Base-by-base conservation (phyloP, 2,329 filamentous ascomycete genomes). In the Ascochyta lentis region DNA sequence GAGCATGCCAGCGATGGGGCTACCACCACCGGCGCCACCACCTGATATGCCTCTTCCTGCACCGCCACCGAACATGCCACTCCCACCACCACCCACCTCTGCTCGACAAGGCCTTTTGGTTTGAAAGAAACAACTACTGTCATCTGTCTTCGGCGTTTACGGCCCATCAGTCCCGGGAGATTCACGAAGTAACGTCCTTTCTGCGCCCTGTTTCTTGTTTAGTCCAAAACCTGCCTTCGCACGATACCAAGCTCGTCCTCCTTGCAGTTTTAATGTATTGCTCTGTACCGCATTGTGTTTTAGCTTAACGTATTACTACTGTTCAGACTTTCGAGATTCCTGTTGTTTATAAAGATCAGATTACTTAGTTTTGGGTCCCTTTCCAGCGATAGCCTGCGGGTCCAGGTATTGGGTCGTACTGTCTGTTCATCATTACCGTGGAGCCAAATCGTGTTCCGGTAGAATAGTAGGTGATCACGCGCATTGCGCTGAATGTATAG, bases 1-100 rank as follows among this genome's bases (percentile, higher is more conserved):
- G 9, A 75, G 70, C 16, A 75, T 80, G 58, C 72, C 78, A 2
- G 65, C 73, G 1, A 72, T 78, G 13, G 70, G 72, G 1, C 63
- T 81, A 3, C 78, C 78, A 3, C 79, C 79, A 6, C 79, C 79
- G 3, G 77, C 76, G 5, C 79, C 79, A 3, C 79, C 79, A 22
- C 79, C 79, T 50, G 72, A 68, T 12, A 76, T 77, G 62, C 78
- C 79, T n/a, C 61, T 81, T 22, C 79, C 79, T n/a, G 58, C 69
- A 10, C 72, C 73, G 34, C 76, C 76, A 6, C 65, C 65, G 10
- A 60, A 56, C 39, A 43, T 57, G 26, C 57, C 62, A 27, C 60
- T 61, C 3, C 65, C 62, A 9, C 35, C 50, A 8, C 62, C 65
- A 9, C 62, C 59, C 24, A 54, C 56, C 1, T 31, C 27, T 41